These are phyloP conservation scores for Apiotrichum montevideense DNA, from an alignment of 1,284 basidiomycete genomes.

Conservation along the genomic window DNA sequence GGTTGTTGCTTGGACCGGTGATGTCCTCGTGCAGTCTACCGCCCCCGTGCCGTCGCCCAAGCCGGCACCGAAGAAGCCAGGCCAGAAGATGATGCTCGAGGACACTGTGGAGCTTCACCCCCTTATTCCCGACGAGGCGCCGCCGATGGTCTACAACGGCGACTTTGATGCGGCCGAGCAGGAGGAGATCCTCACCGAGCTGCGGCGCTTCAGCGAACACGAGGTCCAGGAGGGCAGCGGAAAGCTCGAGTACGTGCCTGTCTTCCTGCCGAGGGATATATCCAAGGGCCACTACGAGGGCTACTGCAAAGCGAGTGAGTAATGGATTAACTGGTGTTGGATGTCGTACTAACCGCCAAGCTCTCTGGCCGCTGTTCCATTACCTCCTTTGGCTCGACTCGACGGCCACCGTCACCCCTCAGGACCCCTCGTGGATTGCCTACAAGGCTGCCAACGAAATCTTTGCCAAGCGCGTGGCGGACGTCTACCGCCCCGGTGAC, in stretches of 20 bases:
- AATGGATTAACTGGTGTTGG: neutral
- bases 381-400: conserved; percentile 96
- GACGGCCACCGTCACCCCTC: conserved; percentile 48
- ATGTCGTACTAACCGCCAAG: conserved; percentile 45
- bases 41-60: conserved; percentile 1
- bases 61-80: neutral
- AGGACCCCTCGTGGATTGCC: conserved; percentile 74
- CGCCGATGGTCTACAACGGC: conserved; percentile 50
- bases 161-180: conserved; percentile 58
- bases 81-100: conserved; percentile 14
- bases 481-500: conserved; percentile 78
- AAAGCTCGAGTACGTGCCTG: conserved; percentile 70
- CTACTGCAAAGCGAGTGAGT: conserved; percentile 92
- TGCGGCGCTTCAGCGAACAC: conserved; percentile 58
- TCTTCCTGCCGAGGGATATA: conserved; percentile 85
- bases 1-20: conserved; percentile 90
- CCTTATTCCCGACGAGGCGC: conserved; percentile 4
- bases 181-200: conserved; percentile 57
- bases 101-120: conserved; percentile 22
- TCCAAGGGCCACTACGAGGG: conserved; percentile 93
- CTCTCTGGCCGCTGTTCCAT: conserved; percentile 97
- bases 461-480: conserved; percentile 71
- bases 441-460: conserved; percentile 80
- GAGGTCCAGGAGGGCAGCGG: conserved; percentile 53
- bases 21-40: conserved; percentile 53